Base-by-base conservation (phyloP, 2,329 filamentous ascomycete species). In the Fusarium falciforme region DNA sequence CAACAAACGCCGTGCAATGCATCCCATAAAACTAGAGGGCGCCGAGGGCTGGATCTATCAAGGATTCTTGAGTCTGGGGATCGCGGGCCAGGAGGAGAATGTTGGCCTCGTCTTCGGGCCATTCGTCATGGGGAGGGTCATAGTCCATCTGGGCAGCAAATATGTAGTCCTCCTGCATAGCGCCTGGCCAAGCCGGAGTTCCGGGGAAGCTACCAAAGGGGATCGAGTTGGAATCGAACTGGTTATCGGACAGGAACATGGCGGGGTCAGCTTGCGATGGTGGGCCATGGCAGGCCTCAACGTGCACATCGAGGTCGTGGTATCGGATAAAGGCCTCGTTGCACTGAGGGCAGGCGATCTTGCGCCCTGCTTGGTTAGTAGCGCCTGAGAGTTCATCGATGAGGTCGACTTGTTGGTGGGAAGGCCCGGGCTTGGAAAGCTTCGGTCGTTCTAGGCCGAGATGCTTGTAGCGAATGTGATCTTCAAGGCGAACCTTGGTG, bases 401-500 rank as follows among this genome's bases (percentile, higher is more conserved):
- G 14, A 85, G 72, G 55, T 83, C 81, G 5, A 68, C 42, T 2
- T 75, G 64, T 16, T 76, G 64, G 11, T 76, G 42, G 10, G 72
- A 47, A 17, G 58, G 49, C 52, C 70, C 65, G 42, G 75, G 62
- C 64, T 74, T 74, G 61, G 73, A 78, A 44, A 80, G 67, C 66
- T 78, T 76, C 36, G 87, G 86, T 14, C 89, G 85, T 64, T 85
- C 83, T 17, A 83, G 78, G n/a, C 91, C 90, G 29, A 98, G 85
- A 80, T 98, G 96, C 25, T 94, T 89, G 57, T 93, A 94, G 22
- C 94, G 91, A 52, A 98, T 88, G 80, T 98, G 96, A 74, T 96
- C 93, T 81, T 96, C 93, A 0, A 98, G 87, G 33, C 91, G 91
- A 20, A 90, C 88, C 81, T 97, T 98, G 70, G 92, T 93, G 67